Base-by-base conservation (phyloP, 495 filamentous ascomycete species). In the Aspergillus cavernicola region DNA sequence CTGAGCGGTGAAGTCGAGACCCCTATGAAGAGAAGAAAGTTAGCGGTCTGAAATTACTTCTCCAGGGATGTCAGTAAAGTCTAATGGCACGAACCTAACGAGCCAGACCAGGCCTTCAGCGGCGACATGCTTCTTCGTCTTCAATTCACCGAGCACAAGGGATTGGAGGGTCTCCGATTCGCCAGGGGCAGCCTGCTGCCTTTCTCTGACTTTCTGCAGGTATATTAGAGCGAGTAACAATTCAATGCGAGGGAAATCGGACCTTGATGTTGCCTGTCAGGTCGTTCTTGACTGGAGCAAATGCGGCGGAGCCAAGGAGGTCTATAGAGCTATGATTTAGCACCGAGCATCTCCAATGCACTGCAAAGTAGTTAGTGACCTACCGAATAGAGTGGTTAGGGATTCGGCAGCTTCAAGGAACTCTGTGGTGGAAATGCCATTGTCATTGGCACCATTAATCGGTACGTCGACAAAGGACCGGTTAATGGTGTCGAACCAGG, bases 231-330 rank as follows among this genome's bases (percentile, higher is more conserved):
- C 23, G 16, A 23, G 22, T 35, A 41, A 33, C 33, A 22, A 16
- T 42, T 29, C 7, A 31, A 48, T 50, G 37, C 45, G 53, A 52
- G 48, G 49, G 43, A 48, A 9, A 31, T 38, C 42, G 26, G 66
- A 97, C 92, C 82, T 90, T 89, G 68, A 98, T 82, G 67, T 98
- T 98, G 64, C 89, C 89, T 8, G 82, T 59, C 78, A 98, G 85
- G 69, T 98, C 93, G 55, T 71, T 86, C 79, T 97, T 96, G 53
- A 98, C 92, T 22, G 85, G 84, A 5, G 70, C 79, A 74, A 97
- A 96, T 52, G 91, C 90, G 12, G 83, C 74, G 31, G 85, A 87
- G 39, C 89, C 90, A 24, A 97, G 80, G 29, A 88, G 70, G 66
- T 96, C 92, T 95, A 56, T 45, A 28, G 9, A 28, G 24, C 4